phyloP scores from a whole-genome alignment of 257 asterid genomes.

The Capsicum pubescens region DNA sequence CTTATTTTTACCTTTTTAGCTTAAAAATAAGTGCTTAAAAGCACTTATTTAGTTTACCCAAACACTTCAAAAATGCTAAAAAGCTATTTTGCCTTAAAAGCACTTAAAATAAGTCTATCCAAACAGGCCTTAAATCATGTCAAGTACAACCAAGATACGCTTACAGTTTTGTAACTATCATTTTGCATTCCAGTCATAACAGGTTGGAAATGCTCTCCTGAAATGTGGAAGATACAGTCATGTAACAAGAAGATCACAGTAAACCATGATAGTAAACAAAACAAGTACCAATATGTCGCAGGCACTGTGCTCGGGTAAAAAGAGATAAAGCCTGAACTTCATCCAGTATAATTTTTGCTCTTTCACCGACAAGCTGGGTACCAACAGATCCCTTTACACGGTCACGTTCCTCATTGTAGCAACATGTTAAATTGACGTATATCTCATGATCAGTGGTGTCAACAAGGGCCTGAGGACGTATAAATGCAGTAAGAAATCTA shows the following conservation, averaged over 20 bases:
- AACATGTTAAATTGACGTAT: conserved; percentile 75
- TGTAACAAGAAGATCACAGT: conserved; percentile 26
- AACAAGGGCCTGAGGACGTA: conserved; percentile 65
- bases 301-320: conserved; percentile 73
- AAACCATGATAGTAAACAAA: conserved; percentile 22
- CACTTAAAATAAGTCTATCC: too few relatives aligned
- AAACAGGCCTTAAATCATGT: background rate
- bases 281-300: conserved; percentile 81
- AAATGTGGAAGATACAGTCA: conserved; percentile 31
- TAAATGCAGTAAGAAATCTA: conserved; percentile 35
- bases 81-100: too few relatives aligned
- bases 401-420: conserved; percentile 72
- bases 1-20: too few relatives aligned
- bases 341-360: conserved; percentile 88
- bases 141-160: conserved; percentile 37
- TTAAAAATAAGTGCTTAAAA: too few relatives aligned
- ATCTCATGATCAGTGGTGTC: conserved; percentile 90
- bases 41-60: too few relatives aligned
- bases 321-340: conserved; percentile 76
- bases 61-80: too few relatives aligned
- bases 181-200: conserved; percentile 75
- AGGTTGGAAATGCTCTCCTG: conserved; percentile 90
- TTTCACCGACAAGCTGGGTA: conserved; percentile 90
- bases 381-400: conserved; percentile 89
- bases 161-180: conserved; percentile 64